phyloP scores from a whole-genome alignment of 345 rosid species.

The Gossypium australe region DNA sequence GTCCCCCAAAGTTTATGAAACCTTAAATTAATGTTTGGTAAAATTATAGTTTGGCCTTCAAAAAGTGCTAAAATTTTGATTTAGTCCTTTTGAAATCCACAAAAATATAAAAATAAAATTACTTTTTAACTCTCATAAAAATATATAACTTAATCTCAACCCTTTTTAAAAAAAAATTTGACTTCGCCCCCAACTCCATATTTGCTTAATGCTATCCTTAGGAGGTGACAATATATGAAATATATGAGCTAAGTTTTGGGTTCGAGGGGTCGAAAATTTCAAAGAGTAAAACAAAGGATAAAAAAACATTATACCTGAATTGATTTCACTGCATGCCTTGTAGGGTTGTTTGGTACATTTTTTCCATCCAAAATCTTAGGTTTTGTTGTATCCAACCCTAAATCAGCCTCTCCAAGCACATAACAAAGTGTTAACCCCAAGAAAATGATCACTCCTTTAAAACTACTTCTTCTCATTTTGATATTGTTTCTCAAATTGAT shows the following conservation, averaged over 20 bases:
- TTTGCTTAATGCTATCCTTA: too few relatives aligned
- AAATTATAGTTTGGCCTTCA: too few relatives aligned
- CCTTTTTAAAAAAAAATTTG: accelerated
- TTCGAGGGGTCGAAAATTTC: not conserved
- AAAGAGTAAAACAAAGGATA: too few relatives aligned
- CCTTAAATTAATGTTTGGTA: too few relatives aligned
- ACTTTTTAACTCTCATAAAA: too few relatives aligned
- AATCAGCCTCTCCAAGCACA: not conserved
- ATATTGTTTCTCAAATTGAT: not conserved
- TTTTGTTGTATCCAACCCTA: not conserved
- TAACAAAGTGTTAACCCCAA: constrained; percentile 2
- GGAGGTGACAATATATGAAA: too few relatives aligned
- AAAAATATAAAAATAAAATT: too few relatives aligned
- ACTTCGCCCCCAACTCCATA: too few relatives aligned
- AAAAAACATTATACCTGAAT: constrained; percentile 30
- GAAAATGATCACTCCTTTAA: not conserved
- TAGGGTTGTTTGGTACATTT: not conserved
- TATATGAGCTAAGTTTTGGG: not conserved
- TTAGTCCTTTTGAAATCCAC: too few relatives aligned
- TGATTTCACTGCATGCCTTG: constrained; percentile 25
- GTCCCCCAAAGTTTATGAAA: too few relatives aligned
- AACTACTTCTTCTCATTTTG: constrained; percentile 6
- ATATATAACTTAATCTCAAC: too few relatives aligned
- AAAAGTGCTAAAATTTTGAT: too few relatives aligned
- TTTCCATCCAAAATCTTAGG: not conserved